Evolutionary conservation across 345 rosid genomes (phyloP), one percentile per base, ranked within the genome.

Genomic region (Crucihimalaya himalaica): DNA sequence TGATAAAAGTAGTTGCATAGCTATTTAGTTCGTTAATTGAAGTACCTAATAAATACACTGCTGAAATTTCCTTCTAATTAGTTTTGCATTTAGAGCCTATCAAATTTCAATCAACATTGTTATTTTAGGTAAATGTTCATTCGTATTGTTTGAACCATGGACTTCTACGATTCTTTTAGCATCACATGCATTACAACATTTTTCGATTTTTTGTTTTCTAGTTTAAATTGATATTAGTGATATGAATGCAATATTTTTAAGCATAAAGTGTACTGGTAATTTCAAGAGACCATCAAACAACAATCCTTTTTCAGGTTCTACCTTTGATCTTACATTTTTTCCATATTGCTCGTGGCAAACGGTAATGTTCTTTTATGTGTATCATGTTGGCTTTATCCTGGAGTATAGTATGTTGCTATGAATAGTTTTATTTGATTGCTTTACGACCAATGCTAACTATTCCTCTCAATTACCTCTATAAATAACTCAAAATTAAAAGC

Each of bases 391-490:
- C n/a, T n/a, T n/a, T n/a, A n/a, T n/a, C n/a, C n/a, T n/a, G n/a
- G n/a, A n/a, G n/a, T n/a, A n/a, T n/a, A n/a, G n/a, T n/a, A n/a
- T n/a, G n/a, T n/a, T n/a, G n/a, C n/a, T n/a, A n/a, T n/a, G 21
- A 54, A 64, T 53, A 15, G 46, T 12, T 39, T n/a, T 72, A 52
- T 28, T 5, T 63, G 20, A 42, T 42, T 51, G 25, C 51, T 47
- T 20, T 40, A 15, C 53, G 31, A 72, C 34, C 13, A 50, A 8
- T 50, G 42, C 51, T 34, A 57, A 59, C 47, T 62, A 12, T 13
- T 71, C 50, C 52, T 3, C 16, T 14, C 61, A 71, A 19, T 72
- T 50, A 51, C 51, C 39, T 27, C 39, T 25, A 37, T 39, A 51
- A 16, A 28, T 18, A 31, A 37, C 68, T 60, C 60, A 61, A 35